These are phyloP conservation scores for Vanrija sp. DNA, from an alignment of 1,284 basidiomycete genomes.

Conservation along the genomic window DNA sequence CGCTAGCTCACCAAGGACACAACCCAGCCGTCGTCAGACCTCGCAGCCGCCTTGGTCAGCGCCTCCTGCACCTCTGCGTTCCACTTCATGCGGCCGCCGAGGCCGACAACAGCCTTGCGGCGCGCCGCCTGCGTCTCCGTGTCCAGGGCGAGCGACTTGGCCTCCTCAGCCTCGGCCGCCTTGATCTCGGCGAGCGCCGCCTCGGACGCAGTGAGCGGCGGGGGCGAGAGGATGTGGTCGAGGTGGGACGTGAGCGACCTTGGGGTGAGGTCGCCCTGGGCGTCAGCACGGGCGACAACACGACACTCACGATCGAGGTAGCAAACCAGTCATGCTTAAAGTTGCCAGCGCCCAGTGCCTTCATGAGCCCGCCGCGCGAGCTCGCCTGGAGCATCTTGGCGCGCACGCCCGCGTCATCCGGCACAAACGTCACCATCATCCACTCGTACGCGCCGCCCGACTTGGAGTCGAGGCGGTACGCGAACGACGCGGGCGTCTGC, in stretches of 20 bases:
- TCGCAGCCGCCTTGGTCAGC: slow-evolving; percentile 56
- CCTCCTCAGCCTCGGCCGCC: slow-evolving; percentile 59
- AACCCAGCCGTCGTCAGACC: slow-evolving; percentile 54
- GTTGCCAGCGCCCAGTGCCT: slow-evolving; percentile 67
- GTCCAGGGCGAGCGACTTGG: slow-evolving; percentile 40
- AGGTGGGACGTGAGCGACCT: slow-evolving; percentile 67
- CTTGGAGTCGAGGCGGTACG: slow-evolving; percentile 43
- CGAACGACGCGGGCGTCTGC: slow-evolving; percentile 46
- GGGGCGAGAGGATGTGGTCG: slow-evolving; percentile 66
- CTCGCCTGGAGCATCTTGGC: slow-evolving; percentile 89
- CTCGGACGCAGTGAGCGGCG: slow-evolving; percentile 74
- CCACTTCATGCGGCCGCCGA: slow-evolving; percentile 57
- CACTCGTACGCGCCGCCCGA: slow-evolving; percentile 40
- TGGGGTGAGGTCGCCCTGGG: slow-evolving; percentile 48
- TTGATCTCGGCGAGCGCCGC: slow-evolving; percentile 71
- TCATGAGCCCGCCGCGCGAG: slow-evolving; percentile 66
- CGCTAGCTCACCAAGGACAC: slow-evolving; percentile 64
- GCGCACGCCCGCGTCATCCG: slow-evolving; percentile 47
- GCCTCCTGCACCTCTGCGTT: slow-evolving; percentile 60
- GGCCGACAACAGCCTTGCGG: slow-evolving; percentile 37
- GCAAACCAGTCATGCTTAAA: slow-evolving; percentile 79
- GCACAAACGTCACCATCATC: slow-evolving; percentile 50
- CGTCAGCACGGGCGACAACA: not conserved
- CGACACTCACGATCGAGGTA: slow-evolving; percentile 65
- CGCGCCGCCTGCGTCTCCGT: slow-evolving; percentile 34